Base-by-base conservation (phyloP, 352 stramenopile species). In the Blastocystis sp. region DNA sequence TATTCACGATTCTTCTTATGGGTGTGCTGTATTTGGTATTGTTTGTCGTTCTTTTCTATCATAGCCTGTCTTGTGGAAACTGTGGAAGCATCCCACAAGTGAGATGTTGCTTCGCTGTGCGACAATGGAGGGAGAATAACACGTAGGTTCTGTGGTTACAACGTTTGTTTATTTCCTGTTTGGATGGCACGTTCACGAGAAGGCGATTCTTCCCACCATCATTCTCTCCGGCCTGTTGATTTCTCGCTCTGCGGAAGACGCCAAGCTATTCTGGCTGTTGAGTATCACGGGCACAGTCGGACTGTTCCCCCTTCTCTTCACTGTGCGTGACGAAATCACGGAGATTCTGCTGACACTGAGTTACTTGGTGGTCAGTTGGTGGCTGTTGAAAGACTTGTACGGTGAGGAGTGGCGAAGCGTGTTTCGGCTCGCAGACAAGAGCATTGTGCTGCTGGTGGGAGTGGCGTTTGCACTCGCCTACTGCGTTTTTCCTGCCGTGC, bases 111-210 rank as follows among this genome's bases (percentile, higher is more conserved):
- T 80, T 29, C 70, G 70, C 5, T 61, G 70, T 80, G 18, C n/a
- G 29, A 41, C n/a, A 26, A 37, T 20, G 11, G 20, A 68, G 20
- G 4, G 59, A 29, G 11, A 68, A 68, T 68, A 11, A 15, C 11
- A 20, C n/a, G 1, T 68, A 68, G 59, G 59, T 6, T 39, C 59
- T 29, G 59, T 37, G 11, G 3, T 80, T 41, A 63, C 70, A 5
- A 80, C 70, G 13, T 20, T 80, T 20, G 8, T 62, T 18, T 80
- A 61, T 9, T 99, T 98, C 92, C 94, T 98, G 91, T 90, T 98
- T 29, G 96, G 95, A 26, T 99, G 97, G 90, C 97, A 99, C 92
- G 96, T 99, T n/a, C 97, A 99, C 90, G 97, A 99, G 93, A 99
- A 99, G 91, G 96, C 96, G 8, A 97, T 98, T 64, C 92, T 99